Evolutionary conservation across 805 yeast species (phyloP), one percentile per base, ranked within the genome.

Genomic region (Candida michaelii): DNA sequence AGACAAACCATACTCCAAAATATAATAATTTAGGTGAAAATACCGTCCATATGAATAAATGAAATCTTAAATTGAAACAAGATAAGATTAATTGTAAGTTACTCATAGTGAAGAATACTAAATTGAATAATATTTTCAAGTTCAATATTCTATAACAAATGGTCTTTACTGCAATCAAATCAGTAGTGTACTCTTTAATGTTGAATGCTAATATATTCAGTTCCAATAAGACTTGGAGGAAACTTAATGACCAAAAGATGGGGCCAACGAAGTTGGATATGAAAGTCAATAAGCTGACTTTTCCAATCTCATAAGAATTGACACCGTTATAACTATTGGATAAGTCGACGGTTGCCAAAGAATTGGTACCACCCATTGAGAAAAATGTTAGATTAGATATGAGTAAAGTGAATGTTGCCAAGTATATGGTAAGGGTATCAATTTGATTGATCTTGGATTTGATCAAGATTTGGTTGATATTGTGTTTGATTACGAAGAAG

Each of bases 11-110:
- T 3, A 82, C 81, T 1, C 80, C 79, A 50, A 83, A 82, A 59
- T 84, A 93, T 27, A 95, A 73, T 4, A 93, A 60, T 55, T 90
- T 91, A 1, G 99, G 99, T 39, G 96, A 86, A 66, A 93, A 93
- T 6, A 93, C 99, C 1, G 98, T 90, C 99, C 99, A 93, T 8
- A 93, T 85, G 59, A 93, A 93, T 43, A 93, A 69, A 60, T 93
- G 99, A 56, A 83, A 85, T 51, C 96, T 73, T 51, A 90, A 72
- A 15, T 77, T 69, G 39, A 75, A 73, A 59, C 98, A 93, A 11
- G 97, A 83, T 0, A 69, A 65, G 32, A 86, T 58, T 39, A 89
- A 73, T 33, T 77, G 75, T 2, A 77, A 52, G 1, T 86, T 83
- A 8, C 82, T 68, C 1, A 82, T 49, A 1, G 83, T 66, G 58